Percentiles rank a stretch among this genome's conserved stretches.
Evolutionary conservation across 176 grass and related monocot genomes (phyloP).

Genomic region (Thalia dealbata): DNA sequence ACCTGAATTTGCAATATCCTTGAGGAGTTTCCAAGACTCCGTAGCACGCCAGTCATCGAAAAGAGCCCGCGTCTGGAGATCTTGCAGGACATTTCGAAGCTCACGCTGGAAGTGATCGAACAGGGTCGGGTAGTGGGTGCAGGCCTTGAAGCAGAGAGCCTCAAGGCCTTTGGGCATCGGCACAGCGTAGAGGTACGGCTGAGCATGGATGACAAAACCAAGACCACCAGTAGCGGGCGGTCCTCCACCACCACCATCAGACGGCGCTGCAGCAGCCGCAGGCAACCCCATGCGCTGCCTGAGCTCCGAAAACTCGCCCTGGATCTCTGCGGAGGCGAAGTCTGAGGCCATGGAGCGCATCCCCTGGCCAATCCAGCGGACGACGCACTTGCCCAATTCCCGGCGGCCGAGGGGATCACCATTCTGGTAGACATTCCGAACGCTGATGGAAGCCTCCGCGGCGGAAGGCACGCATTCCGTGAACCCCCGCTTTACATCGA

Average conservation of each 20-base stretch:
- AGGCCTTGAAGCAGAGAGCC: conserved; percentile 86
- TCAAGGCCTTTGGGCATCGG: conserved; percentile 90
- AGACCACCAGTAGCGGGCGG: conserved; percentile 27
- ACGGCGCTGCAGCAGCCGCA: background rate
- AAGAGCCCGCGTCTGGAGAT: conserved; percentile 36
- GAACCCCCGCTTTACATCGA: background rate
- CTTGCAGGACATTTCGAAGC: conserved; percentile 49
- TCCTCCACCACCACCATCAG: background rate
- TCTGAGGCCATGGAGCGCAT: conserved; percentile 86
- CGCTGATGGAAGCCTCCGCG: conserved; percentile 62
- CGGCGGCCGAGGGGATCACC: conserved; percentile 62
- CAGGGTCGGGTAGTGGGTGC: conserved; percentile 82
- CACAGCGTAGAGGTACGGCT: conserved; percentile 52
- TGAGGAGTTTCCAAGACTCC: conserved; percentile 61
- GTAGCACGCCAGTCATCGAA: conserved; percentile 42
- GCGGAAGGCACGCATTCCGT: conserved; percentile 49
- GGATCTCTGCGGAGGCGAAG: conserved; percentile 47
- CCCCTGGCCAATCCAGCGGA: conserved; percentile 65
- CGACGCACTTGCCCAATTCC: conserved; percentile 70
- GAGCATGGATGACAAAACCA: conserved; percentile 74
- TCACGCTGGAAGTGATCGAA: conserved; percentile 92
- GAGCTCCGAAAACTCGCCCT: conserved; percentile 55
- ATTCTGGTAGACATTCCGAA: conserved; percentile 57
- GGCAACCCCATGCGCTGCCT: conserved; percentile 27
- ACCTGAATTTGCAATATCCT: conserved; percentile 69